Conservation (phyloP, 1,284 basidiomycete genomes). For the Puccinia horiana region DNA sequence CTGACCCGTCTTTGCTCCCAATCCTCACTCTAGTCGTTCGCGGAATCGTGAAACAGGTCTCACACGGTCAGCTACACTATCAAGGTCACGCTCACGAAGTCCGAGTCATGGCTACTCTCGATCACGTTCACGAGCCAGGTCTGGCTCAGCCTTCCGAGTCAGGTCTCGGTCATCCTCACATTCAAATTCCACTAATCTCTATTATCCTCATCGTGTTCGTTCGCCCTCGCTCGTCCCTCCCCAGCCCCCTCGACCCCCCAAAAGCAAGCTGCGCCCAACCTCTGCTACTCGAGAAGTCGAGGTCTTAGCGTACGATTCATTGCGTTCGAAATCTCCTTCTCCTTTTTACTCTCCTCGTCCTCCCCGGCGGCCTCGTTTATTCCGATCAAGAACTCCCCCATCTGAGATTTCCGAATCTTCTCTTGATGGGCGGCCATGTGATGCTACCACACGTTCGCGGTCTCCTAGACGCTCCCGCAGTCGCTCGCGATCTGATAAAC, state of each 20-base stretch:
- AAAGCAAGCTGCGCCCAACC: conserved; percentile 29
- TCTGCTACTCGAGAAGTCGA: background rate
- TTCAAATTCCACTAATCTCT: conserved; percentile 18
- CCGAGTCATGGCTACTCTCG: conserved; percentile 16
- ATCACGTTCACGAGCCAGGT: conserved; percentile 19
- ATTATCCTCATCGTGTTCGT: conserved; percentile 6
- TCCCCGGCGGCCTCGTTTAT: conserved; percentile 20
- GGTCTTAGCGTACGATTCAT: conserved; percentile 19
- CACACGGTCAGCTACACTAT: background rate
- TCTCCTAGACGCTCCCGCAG: conserved; percentile 24
- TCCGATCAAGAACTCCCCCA: conserved; percentile 1
- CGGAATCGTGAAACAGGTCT: conserved; percentile 19
- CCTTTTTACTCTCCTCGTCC: conserved; percentile 28
- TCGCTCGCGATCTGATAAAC: conserved; percentile 24
- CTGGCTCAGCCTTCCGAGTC: conserved; percentile 4
- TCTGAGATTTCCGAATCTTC: conserved; percentile 22
- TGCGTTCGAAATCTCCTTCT: conserved; percentile 32
- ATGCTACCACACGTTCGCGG: conserved; percentile 16
- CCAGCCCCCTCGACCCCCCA: conserved; percentile 35
- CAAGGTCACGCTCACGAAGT: conserved; percentile 24
- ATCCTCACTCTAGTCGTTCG: background rate
- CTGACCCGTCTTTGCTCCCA: background rate
- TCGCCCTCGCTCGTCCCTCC: conserved; percentile 44
- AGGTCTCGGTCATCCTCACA: conserved; percentile 32
- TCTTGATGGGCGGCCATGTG: conserved; percentile 36